A percentile compares a stretch with the other conserved stretches of the same genome.
Evolutionary conservation across 176 grass and related monocot genomes (phyloP).

Genomic region (Oryza brachyantha): DNA sequence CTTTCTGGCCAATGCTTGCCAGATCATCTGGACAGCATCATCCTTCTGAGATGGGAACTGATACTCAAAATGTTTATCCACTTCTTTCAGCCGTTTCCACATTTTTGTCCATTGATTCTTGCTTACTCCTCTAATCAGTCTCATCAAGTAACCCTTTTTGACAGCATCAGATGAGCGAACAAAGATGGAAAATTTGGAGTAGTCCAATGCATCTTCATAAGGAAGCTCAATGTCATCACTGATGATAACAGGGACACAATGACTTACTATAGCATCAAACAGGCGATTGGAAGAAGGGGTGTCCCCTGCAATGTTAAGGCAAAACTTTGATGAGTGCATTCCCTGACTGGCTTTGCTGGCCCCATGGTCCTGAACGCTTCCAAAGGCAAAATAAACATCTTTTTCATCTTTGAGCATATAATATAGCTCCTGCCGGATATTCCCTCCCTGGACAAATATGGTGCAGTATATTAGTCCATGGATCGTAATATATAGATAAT

Average conservation of each 20-base stretch:
- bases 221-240: conserved; percentile 87
- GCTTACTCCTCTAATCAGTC: conserved; percentile 45
- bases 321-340: conserved; percentile 84
- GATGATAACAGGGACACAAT: conserved; percentile 81
- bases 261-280: conserved; percentile 52
- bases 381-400: conserved; percentile 70
- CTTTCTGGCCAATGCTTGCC: conserved; percentile 54
- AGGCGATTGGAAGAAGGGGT: conserved; percentile 91
- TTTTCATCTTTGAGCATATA: conserved; percentile 78
- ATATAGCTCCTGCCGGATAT: conserved; percentile 76
- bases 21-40: conserved; percentile 89
- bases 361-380: conserved; percentile 83
- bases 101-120: conserved; percentile 54
- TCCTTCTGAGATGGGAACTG: conserved; percentile 59
- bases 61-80: conserved; percentile 65
- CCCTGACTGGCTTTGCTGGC: conserved; percentile 71
- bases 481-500: not conserved
- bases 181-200: conserved; percentile 84
- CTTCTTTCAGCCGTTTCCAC: conserved; percentile 68
- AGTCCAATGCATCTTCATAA: conserved; percentile 72
- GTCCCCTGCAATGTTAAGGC: conserved; percentile 82
- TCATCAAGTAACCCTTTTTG: conserved; percentile 63
- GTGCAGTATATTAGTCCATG: not conserved
- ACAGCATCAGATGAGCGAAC: conserved; percentile 63
- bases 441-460: conserved; percentile 59